Evolutionary conservation across 2,329 filamentous ascomycete species (phyloP).

Genomic region (Gnomoniopsis sp.): DNA sequence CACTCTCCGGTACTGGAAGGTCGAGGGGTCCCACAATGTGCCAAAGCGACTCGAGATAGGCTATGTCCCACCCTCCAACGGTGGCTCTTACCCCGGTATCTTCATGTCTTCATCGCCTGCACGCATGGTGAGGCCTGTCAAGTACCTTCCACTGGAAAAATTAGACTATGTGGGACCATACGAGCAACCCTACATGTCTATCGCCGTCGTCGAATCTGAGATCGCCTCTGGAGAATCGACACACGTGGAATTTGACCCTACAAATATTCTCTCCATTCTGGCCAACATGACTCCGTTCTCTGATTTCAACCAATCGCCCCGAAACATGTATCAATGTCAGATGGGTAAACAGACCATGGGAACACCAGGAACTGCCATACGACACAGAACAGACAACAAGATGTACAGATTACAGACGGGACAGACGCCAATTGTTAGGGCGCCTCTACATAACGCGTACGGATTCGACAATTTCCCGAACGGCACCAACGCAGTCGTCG

Average conservation of each 20-base stretch:
- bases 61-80: slow-evolving; percentile 80
- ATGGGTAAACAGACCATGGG: slow-evolving; percentile 99
- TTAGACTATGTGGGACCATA: slow-evolving; percentile 87
- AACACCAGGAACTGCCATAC: slow-evolving; percentile 80
- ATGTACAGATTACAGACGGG: slow-evolving; percentile 91
- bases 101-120: slow-evolving; percentile 88
- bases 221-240: slow-evolving; percentile 85
- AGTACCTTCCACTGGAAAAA: slow-evolving; percentile 83
- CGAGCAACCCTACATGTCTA: slow-evolving; percentile 98
- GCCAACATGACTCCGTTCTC: slow-evolving; percentile 99
- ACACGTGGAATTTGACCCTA: slow-evolving; percentile 91
- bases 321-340: slow-evolving; percentile 99
- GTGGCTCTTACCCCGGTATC: slow-evolving; percentile 93
- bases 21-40: slow-evolving; percentile 76
- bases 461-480: slow-evolving; percentile 98
- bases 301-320: slow-evolving; percentile 95
- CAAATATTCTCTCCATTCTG: slow-evolving; percentile 94
- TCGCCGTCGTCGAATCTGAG: slow-evolving; percentile 86
- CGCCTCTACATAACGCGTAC: slow-evolving; percentile 92
- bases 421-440: slow-evolving; percentile 88
- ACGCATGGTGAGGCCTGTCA: slow-evolving; percentile 86
- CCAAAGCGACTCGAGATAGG: slow-evolving; percentile 87
- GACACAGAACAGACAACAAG: slow-evolving; percentile 95
- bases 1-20: slow-evolving; percentile 92
- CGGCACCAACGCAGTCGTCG: slow-evolving; percentile 90